phyloP scores from a whole-genome alignment of 306 rosid genomes.

The Pyrus communis region DNA sequence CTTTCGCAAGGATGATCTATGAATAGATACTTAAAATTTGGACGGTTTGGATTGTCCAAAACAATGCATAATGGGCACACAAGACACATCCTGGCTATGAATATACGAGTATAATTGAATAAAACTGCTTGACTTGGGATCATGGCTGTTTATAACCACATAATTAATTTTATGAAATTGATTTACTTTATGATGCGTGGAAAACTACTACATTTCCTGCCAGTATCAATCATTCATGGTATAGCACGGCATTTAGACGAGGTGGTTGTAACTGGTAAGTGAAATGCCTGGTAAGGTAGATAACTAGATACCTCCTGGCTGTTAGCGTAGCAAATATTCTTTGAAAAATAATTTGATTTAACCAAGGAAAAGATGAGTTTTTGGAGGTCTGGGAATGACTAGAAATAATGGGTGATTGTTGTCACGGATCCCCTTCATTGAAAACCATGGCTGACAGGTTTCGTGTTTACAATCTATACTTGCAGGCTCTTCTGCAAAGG shows the following conservation, averaged over 20 bases:
- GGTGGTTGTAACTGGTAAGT: background rate
- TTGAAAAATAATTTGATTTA: background rate
- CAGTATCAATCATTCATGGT: background rate
- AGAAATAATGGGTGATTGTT: background rate
- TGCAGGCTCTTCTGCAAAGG: conserved; percentile 64
- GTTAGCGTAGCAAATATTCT: background rate
- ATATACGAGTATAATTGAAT: background rate
- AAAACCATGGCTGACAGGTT: background rate
- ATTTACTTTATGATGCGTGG: background rate
- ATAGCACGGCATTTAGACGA: background rate
- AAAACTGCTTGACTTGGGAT: background rate
- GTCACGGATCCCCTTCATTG: background rate
- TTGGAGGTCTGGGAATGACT: background rate
- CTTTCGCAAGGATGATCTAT: background rate
- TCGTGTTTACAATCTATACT: conserved; percentile 1
- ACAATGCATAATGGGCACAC: background rate
- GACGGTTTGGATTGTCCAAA: background rate
- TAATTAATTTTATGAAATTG: background rate
- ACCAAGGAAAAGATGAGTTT: background rate
- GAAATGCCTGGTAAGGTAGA: background rate
- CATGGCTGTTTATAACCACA: background rate
- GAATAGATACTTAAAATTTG: too few relatives aligned
- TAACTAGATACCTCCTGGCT: background rate
- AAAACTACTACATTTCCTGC: background rate
- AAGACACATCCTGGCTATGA: background rate